These are phyloP conservation scores for Tricholoma hemisulphureum DNA, from an alignment of 768 basidiomycete genomes.

Conservation along the genomic window DNA sequence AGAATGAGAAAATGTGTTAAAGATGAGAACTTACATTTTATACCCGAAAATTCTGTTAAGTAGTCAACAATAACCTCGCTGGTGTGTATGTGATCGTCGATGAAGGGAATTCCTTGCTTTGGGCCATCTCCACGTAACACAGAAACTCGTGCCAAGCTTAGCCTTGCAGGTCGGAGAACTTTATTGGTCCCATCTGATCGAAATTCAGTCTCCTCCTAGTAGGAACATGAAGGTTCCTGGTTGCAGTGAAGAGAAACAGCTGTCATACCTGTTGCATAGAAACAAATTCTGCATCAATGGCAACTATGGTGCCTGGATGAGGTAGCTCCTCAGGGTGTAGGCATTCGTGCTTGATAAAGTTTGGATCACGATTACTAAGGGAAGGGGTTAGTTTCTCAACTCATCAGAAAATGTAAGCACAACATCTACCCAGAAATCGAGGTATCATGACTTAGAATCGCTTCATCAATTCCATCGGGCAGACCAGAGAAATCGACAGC, in stretches of 20 bases:
- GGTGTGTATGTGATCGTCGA: conserved; percentile 97
- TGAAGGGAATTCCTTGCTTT: conserved; percentile 84
- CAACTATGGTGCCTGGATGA: conserved; percentile 79
- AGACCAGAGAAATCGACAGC: conserved; percentile 63
- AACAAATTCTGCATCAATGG: conserved; percentile 98
- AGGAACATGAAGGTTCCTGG: not conserved
- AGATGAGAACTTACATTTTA: conserved; percentile 63
- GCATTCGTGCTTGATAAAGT: conserved; percentile 73
- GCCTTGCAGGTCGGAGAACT: conserved; percentile 84
- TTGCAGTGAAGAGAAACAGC: not conserved
- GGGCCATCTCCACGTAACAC: conserved; percentile 85
- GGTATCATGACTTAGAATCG: conserved; percentile 80
- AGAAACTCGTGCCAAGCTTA: conserved; percentile 92
- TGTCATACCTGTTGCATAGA: conserved; percentile 82
- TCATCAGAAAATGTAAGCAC: not conserved
- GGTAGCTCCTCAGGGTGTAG: conserved; percentile 77
- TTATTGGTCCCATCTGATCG: conserved; percentile 94
- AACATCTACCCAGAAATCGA: conserved; percentile 76
- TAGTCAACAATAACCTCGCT: conserved; percentile 96
- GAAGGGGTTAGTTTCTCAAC: not conserved
- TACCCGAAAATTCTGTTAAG: conserved; percentile 95
- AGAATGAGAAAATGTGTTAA: not conserved
- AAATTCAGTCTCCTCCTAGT: conserved; percentile 90
- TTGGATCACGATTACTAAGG: conserved; percentile 71
- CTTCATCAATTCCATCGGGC: conserved; percentile 64